Percentiles rank a stretch among this genome's conserved stretches.
These are phyloP conservation scores for Alternaria alternata DNA, from an alignment of 2,329 filamentous ascomycete genomes.

Conservation along the genomic window DNA sequence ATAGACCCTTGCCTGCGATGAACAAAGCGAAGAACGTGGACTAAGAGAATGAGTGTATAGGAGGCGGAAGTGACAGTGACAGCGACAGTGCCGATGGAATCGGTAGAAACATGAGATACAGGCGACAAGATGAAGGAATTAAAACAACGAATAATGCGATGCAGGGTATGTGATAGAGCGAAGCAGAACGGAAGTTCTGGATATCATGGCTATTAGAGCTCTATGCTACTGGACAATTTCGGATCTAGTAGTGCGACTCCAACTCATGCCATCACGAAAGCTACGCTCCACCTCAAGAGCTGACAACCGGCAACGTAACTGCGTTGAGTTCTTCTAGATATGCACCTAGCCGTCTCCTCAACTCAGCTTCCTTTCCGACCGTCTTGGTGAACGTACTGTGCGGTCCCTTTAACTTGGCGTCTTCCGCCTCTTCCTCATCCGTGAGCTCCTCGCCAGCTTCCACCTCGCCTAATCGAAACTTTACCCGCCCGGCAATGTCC, in stretches of 20 bases:
- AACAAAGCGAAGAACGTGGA: neutral
- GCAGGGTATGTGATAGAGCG: too few species aligned
- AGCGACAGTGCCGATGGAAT: neutral
- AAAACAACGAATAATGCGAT: neutral
- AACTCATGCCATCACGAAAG: neutral
- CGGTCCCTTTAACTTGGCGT: constrained; percentile 3
- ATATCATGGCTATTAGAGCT: too few species aligned
- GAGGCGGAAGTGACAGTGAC: neutral
- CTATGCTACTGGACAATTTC: neutral
- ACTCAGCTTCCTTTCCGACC: too few species aligned
- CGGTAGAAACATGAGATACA: neutral
- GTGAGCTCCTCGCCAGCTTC: neutral
- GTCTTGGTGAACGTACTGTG: too few species aligned
- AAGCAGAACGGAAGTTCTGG: too few species aligned
- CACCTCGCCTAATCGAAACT: constrained; percentile 20
- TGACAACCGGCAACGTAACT: neutral
- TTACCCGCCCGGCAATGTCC: constrained; percentile 9
- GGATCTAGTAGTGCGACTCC: neutral
- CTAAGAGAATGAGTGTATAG: neutral
- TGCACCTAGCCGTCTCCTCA: neutral
- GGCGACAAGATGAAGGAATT: neutral
- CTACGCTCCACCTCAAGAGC: neutral
- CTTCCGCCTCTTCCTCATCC: neutral
- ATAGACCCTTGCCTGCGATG: neutral
- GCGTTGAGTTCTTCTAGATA: constrained; percentile 3